These are phyloP conservation scores for Carpinus viminea DNA, from an alignment of 306 rosid species.

Conservation along the genomic window DNA sequence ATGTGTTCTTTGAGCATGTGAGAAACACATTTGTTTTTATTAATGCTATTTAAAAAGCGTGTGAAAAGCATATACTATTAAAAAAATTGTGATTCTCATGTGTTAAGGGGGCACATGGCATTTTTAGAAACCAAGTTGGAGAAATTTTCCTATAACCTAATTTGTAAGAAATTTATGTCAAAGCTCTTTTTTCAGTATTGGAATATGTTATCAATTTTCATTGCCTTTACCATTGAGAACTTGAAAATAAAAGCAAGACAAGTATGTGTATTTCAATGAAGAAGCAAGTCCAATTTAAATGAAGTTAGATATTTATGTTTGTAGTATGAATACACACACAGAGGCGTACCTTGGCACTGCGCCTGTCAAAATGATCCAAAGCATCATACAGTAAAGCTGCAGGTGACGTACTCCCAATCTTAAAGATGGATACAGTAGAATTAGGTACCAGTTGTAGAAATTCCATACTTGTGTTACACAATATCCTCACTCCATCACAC, in stretches of 20 bases:
- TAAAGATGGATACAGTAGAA: slow-evolving; percentile 89
- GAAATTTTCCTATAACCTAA: no score
- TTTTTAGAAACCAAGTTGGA: no score
- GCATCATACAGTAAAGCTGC: slow-evolving; percentile 94
- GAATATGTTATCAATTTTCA: neutral
- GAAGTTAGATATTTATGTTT: neutral
- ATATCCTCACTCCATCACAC: slow-evolving; percentile 95
- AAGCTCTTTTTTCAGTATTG: neutral
- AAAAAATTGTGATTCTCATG: no score
- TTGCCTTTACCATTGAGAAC: neutral
- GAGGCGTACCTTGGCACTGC: slow-evolving; percentile 85
- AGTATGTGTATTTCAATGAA: neutral
- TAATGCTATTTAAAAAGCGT: no score
- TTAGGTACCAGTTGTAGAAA: slow-evolving; percentile 93
- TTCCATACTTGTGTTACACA: slow-evolving; percentile 85
- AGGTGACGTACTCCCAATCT: slow-evolving; percentile 96
- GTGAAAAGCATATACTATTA: no score
- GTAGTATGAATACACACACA: neutral
- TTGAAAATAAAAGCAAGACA: neutral
- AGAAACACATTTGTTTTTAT: no score
- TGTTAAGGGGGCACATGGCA: no score
- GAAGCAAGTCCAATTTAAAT: neutral
- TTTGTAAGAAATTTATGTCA: neutral
- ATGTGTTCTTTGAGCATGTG: no score
- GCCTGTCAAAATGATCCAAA: slow-evolving; percentile 95